These are phyloP conservation scores for Meyerozyma athensensis DNA, from an alignment of 1,139 yeast species.

Conservation along the genomic window DNA sequence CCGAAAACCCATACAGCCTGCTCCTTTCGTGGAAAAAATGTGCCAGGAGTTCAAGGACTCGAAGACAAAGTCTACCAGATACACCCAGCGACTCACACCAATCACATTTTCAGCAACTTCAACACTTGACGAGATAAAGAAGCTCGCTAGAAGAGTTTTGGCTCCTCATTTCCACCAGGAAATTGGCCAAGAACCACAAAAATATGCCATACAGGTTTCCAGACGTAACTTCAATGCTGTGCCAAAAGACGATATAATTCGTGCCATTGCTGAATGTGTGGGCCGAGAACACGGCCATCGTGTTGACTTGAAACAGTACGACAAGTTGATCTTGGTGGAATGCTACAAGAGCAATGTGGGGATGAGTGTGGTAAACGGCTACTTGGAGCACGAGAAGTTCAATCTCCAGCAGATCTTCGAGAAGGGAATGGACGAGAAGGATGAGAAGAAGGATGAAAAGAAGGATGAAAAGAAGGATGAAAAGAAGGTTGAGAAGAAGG, in stretches of 20 bases:
- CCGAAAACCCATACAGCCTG: slow-evolving; percentile 75
- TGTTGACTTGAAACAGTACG: slow-evolving; percentile 79
- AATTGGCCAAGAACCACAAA: slow-evolving; percentile 43
- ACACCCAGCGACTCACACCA: slow-evolving; percentile 77
- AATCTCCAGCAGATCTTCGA: slow-evolving; percentile 64
- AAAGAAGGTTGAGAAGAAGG: slow-evolving; percentile 5
- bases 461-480: slow-evolving; percentile 4
- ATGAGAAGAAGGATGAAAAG: slow-evolving; percentile 5
- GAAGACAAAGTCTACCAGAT: slow-evolving; percentile 56
- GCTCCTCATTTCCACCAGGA: slow-evolving; percentile 64
- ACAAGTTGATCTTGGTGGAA: slow-evolving; percentile 75
- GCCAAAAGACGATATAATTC: slow-evolving; percentile 64
- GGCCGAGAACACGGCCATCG: slow-evolving; percentile 67
- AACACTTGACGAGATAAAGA: slow-evolving; percentile 58
- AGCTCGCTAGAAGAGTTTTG: slow-evolving; percentile 53
- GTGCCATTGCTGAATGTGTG: slow-evolving; percentile 64
- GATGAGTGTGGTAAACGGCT: slow-evolving; percentile 70
- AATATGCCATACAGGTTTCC: slow-evolving; percentile 79
- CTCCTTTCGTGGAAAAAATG: slow-evolving; percentile 54
- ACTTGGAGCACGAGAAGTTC: slow-evolving; percentile 49
- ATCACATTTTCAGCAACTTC: slow-evolving; percentile 74
- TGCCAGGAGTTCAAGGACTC: slow-evolving; percentile 57
- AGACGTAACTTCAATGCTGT: slow-evolving; percentile 74
- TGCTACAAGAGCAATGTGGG: slow-evolving; percentile 84
- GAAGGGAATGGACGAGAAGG: slow-evolving; percentile 25